Evolutionary conservation across 2,329 filamentous ascomycete genomes (phyloP).

Genomic region (Colletotrichum sp.): DNA sequence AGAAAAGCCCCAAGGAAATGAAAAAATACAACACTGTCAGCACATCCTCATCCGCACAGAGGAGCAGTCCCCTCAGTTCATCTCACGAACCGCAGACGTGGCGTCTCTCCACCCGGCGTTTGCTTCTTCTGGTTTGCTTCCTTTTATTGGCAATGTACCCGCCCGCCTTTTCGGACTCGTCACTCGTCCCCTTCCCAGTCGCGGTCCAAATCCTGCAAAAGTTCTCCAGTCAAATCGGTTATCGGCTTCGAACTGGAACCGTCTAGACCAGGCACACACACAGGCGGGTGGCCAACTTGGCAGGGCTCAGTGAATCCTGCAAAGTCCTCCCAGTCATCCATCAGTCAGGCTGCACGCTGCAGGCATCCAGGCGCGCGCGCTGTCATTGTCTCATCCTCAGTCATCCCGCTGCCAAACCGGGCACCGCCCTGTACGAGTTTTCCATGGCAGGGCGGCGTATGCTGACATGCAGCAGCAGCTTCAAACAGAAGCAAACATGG

Average conservation of each 20-base stretch:
- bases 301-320: not conserved
- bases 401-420: not conserved
- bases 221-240: constrained; percentile 8
- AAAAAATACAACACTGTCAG: not conserved
- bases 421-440: not conserved
- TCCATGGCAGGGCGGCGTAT: not conserved
- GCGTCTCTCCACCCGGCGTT: not conserved
- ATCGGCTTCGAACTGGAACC: not conserved
- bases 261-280: not conserved
- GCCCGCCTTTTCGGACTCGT: not conserved
- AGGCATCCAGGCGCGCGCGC: not conserved
- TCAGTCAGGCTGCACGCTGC: not conserved
- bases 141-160: not conserved
- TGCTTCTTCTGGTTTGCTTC: not conserved
- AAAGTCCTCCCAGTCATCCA: not conserved
- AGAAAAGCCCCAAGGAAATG: not conserved
- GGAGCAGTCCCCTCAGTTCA: not conserved
- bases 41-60: not conserved
- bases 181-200: not conserved
- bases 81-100: not conserved
- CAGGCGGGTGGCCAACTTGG: not conserved
- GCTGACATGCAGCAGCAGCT: not conserved
- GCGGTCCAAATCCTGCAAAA: not conserved
- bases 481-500: not conserved
- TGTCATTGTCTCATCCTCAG: not conserved